Evolutionary conservation across 208 protist genomes (phyloP).

Genomic region (Tritrichomonas musculus): DNA sequence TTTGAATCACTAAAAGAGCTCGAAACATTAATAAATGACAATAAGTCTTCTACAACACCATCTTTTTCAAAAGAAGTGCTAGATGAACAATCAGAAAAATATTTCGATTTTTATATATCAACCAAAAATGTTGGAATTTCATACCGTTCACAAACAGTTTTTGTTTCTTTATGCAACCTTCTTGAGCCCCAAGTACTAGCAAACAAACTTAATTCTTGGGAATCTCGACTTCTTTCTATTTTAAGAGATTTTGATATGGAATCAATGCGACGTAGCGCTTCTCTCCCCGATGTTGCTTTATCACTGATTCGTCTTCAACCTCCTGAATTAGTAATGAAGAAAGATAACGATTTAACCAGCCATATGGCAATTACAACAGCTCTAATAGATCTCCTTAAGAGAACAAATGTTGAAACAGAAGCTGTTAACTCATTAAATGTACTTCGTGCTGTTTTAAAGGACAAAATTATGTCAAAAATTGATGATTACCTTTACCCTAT

Average conservation of each 20-base stretch:
- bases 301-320: background rate
- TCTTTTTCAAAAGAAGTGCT: background rate
- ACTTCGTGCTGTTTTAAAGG: background rate
- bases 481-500: background rate
- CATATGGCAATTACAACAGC: background rate
- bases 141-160: background rate
- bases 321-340: background rate
- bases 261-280: background rate
- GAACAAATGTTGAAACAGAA: background rate
- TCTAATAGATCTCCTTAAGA: background rate
- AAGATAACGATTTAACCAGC: background rate
- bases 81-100: background rate
- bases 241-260: background rate
- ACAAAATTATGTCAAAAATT: background rate
- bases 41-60: no score
- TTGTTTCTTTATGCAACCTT: background rate
- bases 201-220: background rate
- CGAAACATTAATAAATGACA: no score
- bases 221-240: background rate
- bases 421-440: background rate
- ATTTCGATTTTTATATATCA: background rate
- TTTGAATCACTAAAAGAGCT: no score
- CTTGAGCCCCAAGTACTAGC: background rate
- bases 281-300: background rate
- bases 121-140: background rate